These are phyloP conservation scores for Sugiyamaella qingdaonensis DNA, from an alignment of 805 yeast genomes.

Conservation along the genomic window DNA sequence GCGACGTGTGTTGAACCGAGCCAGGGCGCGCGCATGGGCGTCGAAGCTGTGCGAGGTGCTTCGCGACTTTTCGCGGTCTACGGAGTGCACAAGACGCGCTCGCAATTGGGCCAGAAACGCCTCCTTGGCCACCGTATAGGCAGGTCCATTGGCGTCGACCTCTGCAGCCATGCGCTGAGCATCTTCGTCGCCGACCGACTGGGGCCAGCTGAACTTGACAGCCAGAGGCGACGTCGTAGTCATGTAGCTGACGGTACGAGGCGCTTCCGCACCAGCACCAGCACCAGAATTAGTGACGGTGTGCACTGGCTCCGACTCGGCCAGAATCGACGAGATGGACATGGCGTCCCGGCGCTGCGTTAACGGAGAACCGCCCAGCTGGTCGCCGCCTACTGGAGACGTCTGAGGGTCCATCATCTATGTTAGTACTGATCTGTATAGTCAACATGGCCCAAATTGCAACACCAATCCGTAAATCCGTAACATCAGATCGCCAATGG, in stretches of 20 bases:
- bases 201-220: constrained; percentile 3
- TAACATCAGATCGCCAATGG: no score
- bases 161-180: constrained; percentile 1
- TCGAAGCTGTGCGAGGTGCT: not conserved
- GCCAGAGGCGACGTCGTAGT: not conserved
- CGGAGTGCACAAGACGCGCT: not conserved
- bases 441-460: not conserved
- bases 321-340: constrained; percentile 8
- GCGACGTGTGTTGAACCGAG: not conserved
- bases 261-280: not conserved
- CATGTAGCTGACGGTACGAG: not conserved
- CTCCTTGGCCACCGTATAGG: not conserved
- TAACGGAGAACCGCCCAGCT: not conserved
- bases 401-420: constrained; percentile 1
- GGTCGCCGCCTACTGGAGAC: not conserved
- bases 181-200: not conserved
- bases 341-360: constrained; percentile 11
- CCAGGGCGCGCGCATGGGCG: not conserved
- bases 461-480: no score
- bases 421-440: not conserved
- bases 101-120: not conserved
- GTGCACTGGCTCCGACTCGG: not conserved
- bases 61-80: not conserved
- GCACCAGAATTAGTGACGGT: not conserved
- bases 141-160: constrained; percentile 1